phyloP scores from a whole-genome alignment of 1,139 yeast genomes.

The Sugiyamaella castrensis region DNA sequence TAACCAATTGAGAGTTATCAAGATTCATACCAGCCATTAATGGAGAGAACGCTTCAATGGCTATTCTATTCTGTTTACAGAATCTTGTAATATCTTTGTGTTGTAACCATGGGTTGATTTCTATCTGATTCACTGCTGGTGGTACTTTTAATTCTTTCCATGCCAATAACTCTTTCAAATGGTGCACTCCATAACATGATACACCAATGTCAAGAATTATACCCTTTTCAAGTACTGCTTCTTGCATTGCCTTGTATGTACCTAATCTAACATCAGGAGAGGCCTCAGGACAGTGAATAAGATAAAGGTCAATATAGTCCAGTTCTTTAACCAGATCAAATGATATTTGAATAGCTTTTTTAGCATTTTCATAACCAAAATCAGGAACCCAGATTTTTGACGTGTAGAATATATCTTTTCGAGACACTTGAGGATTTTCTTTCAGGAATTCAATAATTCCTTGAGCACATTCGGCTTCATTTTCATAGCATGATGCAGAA shows the following conservation, averaged over 20 bases:
- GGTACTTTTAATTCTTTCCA: slow-evolving; percentile 39
- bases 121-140: slow-evolving; percentile 53
- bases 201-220: slow-evolving; percentile 44
- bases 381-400: slow-evolving; percentile 63
- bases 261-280: slow-evolving; percentile 36
- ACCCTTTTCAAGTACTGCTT: slow-evolving; percentile 37
- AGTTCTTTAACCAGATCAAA: slow-evolving; percentile 50
- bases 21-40: slow-evolving; percentile 59
- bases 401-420: slow-evolving; percentile 67
- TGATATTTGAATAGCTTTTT: slow-evolving; percentile 47
- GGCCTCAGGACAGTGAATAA: slow-evolving; percentile 42
- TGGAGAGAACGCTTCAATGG: slow-evolving; percentile 69
- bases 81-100: slow-evolving; percentile 53
- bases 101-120: slow-evolving; percentile 61
- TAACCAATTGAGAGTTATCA: slow-evolving; percentile 48
- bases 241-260: slow-evolving; percentile 48
- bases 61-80: slow-evolving; percentile 50
- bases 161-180: slow-evolving; percentile 40
- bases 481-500: slow-evolving; percentile 56
- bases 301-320: slow-evolving; percentile 47
- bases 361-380: slow-evolving; percentile 57
- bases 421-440: slow-evolving; percentile 35
- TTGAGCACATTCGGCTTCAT: slow-evolving; percentile 52
- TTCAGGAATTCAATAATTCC: slow-evolving; percentile 47
- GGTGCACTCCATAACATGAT: slow-evolving; percentile 44